phyloP scores from a whole-genome alignment of 2,329 filamentous ascomycete species.

The Hypomyces perniciosus region DNA sequence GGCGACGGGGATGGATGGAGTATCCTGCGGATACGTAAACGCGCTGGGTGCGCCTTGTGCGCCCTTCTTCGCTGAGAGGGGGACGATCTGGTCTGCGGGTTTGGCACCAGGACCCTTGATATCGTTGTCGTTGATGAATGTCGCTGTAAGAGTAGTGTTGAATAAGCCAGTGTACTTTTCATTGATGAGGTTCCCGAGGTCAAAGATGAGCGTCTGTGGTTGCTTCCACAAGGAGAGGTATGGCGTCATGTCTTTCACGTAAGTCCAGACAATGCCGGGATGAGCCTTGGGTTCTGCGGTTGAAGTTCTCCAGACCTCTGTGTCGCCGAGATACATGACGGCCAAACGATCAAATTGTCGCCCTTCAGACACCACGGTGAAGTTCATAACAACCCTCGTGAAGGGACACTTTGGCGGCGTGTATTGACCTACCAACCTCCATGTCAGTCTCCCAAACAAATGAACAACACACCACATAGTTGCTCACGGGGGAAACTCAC shows the following conservation, averaged over 20 bases:
- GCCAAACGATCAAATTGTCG: conserved; percentile 73
- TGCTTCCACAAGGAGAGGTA: conserved; percentile 63
- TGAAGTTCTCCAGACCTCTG: conserved; percentile 76
- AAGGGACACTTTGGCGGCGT: conserved; percentile 57
- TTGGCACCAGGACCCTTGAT: neutral
- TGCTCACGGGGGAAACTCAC: conserved; percentile 37
- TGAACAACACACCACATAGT: neutral
- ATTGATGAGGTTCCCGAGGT: conserved; percentile 67
- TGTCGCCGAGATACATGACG: conserved; percentile 68
- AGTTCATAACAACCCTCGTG: conserved; percentile 68
- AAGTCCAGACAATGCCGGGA: conserved; percentile 68
- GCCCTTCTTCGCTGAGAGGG: conserved; percentile 53
- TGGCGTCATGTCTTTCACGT: conserved; percentile 71
- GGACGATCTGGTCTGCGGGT: conserved; percentile 61
- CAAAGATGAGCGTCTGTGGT: conserved; percentile 71
- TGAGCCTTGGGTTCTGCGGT: conserved; percentile 67
- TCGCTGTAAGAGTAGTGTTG: conserved; percentile 68
- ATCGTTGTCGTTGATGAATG: conserved; percentile 52
- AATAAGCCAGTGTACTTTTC: conserved; percentile 66
- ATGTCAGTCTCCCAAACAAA: neutral
- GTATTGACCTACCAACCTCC: conserved; percentile 12
- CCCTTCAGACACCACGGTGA: conserved; percentile 66
- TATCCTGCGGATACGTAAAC: conserved; percentile 60
- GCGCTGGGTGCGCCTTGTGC: conserved; percentile 51
- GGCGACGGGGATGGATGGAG: conserved; percentile 51